A percentile compares a stretch with the other conserved stretches of the same genome.
phyloP scores from a whole-genome alignment of 2,329 filamentous ascomycete genomes.

The Botryotinia globosa region DNA sequence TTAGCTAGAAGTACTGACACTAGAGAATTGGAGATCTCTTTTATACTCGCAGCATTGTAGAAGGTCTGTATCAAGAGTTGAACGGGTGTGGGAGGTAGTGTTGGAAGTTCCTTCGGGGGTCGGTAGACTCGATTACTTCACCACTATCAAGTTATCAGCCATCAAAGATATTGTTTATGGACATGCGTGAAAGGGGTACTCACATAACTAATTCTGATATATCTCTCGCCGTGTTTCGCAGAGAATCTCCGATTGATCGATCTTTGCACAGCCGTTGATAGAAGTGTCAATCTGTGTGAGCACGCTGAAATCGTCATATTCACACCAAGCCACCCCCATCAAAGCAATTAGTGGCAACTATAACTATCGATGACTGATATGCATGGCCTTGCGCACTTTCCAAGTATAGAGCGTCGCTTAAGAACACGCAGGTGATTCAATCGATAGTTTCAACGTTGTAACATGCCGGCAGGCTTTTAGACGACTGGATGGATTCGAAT shows the following conservation, averaged over 20 bases:
- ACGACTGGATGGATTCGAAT: background rate
- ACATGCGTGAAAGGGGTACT: background rate
- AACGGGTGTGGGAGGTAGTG: background rate
- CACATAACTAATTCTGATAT: background rate
- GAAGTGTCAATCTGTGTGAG: background rate
- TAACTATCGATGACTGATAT: background rate
- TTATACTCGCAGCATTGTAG: background rate
- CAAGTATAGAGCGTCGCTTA: background rate
- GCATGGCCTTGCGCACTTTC: background rate
- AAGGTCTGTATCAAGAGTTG: background rate
- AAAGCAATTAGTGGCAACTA: background rate
- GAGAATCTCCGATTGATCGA: background rate
- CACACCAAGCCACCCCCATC: background rate
- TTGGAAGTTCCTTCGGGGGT: background rate
- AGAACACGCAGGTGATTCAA: background rate
- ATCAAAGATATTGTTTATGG: background rate
- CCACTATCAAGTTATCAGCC: background rate
- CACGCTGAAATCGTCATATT: background rate
- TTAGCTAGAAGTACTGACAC: accelerated
- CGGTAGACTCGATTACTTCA: background rate
- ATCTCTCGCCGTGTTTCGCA: background rate
- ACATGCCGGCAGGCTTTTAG: background rate
- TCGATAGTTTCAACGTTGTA: background rate
- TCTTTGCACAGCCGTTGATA: background rate
- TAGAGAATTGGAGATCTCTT: accelerated